Percentiles rank a stretch among this genome's conserved stretches.
phyloP scores from a whole-genome alignment of 2,329 filamentous ascomycete genomes.

The Sporothrix sp. region DNA sequence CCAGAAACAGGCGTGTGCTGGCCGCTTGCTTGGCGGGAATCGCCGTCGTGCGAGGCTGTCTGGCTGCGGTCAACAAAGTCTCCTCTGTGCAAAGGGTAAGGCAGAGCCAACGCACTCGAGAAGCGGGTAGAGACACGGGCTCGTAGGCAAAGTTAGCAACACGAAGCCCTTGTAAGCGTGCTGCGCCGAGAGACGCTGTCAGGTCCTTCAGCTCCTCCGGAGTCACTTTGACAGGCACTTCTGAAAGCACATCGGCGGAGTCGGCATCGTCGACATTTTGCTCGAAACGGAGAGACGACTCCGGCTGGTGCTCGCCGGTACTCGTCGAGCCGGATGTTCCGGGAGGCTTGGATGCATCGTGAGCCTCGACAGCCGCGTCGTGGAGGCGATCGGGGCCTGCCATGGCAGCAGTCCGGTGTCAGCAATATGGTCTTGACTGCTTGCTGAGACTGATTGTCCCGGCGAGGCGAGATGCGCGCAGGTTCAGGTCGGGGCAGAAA shows the following conservation, averaged over 20 bases:
- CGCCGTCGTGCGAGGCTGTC: slow-evolving; percentile 52
- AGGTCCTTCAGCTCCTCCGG: slow-evolving; percentile 56
- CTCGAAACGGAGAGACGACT: slow-evolving; percentile 53
- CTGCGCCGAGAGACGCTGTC: slow-evolving; percentile 60
- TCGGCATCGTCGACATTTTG: slow-evolving; percentile 62
- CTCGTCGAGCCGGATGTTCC: slow-evolving; percentile 23
- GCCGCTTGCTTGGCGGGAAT: slow-evolving; percentile 50
- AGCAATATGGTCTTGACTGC: neutral
- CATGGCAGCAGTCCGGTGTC: slow-evolving; percentile 6
- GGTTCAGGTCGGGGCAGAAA: no score
- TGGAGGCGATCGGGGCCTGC: slow-evolving; percentile 3
- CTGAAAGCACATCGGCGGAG: no score
- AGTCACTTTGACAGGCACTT: slow-evolving; percentile 22
- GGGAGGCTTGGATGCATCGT: slow-evolving; percentile 5
- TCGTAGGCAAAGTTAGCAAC: slow-evolving; percentile 86
- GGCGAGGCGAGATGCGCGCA: no score
- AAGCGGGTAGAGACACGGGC: slow-evolving; percentile 76
- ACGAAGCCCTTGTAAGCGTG: slow-evolving; percentile 69
- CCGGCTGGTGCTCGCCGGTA: neutral
- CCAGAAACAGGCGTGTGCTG: slow-evolving; percentile 53
- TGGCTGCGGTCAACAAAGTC: slow-evolving; percentile 24
- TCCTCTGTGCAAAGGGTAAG: no score
- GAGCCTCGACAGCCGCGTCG: neutral
- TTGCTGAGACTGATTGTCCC: neutral
- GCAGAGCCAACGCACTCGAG: slow-evolving; percentile 64